Percentiles rank a stretch among this genome's conserved stretches.
Evolutionary conservation across 768 basidiomycete species (phyloP).

Genomic region (Saitozyma sp.): DNA sequence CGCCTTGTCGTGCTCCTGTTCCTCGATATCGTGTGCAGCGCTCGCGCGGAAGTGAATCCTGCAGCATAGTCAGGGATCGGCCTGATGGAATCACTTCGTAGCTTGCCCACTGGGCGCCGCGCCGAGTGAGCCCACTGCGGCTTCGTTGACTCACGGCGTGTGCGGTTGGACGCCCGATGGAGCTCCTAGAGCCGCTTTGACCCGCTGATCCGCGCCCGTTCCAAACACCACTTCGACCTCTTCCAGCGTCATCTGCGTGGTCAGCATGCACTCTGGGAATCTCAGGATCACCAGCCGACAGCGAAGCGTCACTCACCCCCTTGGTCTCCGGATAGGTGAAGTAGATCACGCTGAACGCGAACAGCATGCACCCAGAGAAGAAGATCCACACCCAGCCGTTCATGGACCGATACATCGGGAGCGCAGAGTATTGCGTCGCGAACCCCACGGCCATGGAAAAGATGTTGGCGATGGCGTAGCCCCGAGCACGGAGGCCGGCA

Average conservation of each 20-base stretch:
- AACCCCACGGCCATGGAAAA: constrained; percentile 37
- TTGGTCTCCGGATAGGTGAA: constrained; percentile 40
- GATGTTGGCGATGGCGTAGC: constrained; percentile 37
- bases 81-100: too few species aligned
- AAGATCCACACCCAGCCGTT: constrained; percentile 38
- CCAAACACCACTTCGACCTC: constrained; percentile 36
- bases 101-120: neutral
- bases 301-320: constrained; percentile 26
- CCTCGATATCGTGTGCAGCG: too few species aligned
- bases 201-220: constrained; percentile 33
- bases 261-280: neutral
- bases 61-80: too few species aligned
- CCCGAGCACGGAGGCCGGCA: constrained; percentile 31
- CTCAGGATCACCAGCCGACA: neutral
- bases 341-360: constrained; percentile 28
- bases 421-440: constrained; percentile 36
- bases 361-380: constrained; percentile 32
- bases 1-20: too few species aligned
- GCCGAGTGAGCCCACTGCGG: neutral
- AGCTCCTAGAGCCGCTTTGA: constrained; percentile 30
- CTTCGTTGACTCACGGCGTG: constrained; percentile 5
- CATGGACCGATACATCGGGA: constrained; percentile 38
- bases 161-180: constrained; percentile 14
- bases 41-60: too few species aligned
- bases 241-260: constrained; percentile 29